phyloP scores from a whole-genome alignment of 148 eudicot species.

The Amaranthus hypochondriacus region DNA sequence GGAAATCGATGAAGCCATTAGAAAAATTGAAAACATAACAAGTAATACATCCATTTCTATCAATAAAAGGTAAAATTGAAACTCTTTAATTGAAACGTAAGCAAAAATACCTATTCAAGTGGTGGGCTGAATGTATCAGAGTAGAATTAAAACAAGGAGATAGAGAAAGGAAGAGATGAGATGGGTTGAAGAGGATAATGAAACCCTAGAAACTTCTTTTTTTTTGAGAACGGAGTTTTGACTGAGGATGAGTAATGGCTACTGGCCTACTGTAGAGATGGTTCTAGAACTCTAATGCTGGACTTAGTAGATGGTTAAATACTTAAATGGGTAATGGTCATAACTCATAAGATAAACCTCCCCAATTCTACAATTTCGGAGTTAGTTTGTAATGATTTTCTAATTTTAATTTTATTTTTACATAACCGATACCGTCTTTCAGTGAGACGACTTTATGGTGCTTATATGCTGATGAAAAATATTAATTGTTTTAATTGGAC shows the following conservation, averaged over 20 bases:
- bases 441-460: no score
- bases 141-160: not conserved
- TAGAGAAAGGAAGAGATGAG: not conserved
- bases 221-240: not conserved
- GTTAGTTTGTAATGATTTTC: no score
- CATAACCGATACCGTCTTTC: no score
- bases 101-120: conserved; percentile 7
- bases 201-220: conserved; percentile 62
- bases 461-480: no score
- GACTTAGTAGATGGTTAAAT: not conserved
- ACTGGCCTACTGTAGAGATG: not conserved
- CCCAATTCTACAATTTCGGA: no score
- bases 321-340: no score
- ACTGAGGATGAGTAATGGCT: not conserved
- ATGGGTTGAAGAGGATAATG: conserved; percentile 11
- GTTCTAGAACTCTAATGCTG: conserved; percentile 22
- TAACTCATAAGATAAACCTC: no score
- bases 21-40: not conserved
- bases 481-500: no score
- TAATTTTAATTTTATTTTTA: no score
- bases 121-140: not conserved
- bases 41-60: not conserved
- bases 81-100: not conserved
- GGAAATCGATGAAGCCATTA: no score
- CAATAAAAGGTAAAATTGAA: not conserved